A percentile compares a stretch with the other conserved stretches of the same genome.
Evolutionary conservation across 345 rosid species (phyloP).

Genomic region (Punica granatum): DNA sequence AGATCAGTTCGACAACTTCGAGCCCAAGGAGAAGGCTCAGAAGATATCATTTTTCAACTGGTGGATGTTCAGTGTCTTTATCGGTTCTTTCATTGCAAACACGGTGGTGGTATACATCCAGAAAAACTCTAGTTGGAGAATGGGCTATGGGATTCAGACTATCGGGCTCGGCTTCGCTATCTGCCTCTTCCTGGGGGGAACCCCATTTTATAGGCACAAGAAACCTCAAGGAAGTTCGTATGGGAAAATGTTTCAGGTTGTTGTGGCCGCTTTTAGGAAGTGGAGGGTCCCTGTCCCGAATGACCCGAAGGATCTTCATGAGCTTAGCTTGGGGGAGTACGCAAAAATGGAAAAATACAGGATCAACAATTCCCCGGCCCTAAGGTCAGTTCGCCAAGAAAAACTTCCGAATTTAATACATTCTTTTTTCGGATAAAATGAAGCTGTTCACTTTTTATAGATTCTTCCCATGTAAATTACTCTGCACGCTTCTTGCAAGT

Average conservation of each 20-base stretch:
- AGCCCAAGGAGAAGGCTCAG: slow-evolving; percentile 45
- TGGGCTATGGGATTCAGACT: slow-evolving; percentile 35
- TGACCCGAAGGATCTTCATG: slow-evolving; percentile 42
- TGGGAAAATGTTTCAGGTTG: slow-evolving; percentile 32
- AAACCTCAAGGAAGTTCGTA: slow-evolving; percentile 38
- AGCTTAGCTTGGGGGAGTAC: slow-evolving; percentile 31
- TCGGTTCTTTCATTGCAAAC: slow-evolving; percentile 48
- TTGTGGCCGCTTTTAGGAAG: slow-evolving; percentile 45
- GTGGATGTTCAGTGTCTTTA: slow-evolving; percentile 64
- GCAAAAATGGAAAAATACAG: slow-evolving; percentile 19
- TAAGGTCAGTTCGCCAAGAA: slow-evolving; percentile 36
- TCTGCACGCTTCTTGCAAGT: no score
- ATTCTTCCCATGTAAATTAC: no score
- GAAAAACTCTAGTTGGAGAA: slow-evolving; percentile 44
- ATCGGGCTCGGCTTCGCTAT: slow-evolving; percentile 29
- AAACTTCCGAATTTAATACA: neutral
- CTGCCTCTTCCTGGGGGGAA: slow-evolving; percentile 34
- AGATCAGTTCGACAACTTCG: slow-evolving; percentile 55
- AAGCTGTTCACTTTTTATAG: no score
- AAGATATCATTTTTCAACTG: slow-evolving; percentile 66
- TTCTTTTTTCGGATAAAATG: no score
- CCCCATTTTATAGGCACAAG: slow-evolving; percentile 48
- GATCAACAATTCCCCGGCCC: slow-evolving; percentile 34
- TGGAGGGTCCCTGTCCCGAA: slow-evolving; percentile 25
- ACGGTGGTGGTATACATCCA: slow-evolving; percentile 48